phyloP scores from a whole-genome alignment of 768 basidiomycete genomes.

The Tylopilus plumbeoviolaceoides region DNA sequence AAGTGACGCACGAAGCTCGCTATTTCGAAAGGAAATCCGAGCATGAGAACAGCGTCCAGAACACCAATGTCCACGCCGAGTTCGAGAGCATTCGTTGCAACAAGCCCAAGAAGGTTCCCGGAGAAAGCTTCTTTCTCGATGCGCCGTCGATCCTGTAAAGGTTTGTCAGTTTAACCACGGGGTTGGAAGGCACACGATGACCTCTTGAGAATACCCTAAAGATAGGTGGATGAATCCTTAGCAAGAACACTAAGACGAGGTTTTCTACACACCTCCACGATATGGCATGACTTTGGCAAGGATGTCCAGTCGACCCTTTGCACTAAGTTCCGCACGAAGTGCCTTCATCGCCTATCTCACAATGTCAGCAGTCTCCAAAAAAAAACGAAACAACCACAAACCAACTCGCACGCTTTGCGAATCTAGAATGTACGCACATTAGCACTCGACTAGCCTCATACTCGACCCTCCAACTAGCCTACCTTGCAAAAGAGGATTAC shows the following conservation, averaged over 20 bases:
- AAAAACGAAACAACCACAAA: slow-evolving; percentile 20
- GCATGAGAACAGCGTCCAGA: slow-evolving; percentile 86
- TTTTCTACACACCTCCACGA: slow-evolving; percentile 58
- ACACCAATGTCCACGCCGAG: slow-evolving; percentile 88
- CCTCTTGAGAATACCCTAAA: slow-evolving; percentile 70
- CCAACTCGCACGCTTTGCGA: slow-evolving; percentile 78
- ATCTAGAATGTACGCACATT: slow-evolving; percentile 42
- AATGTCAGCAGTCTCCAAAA: background rate
- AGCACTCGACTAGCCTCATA: background rate
- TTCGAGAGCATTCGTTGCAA: slow-evolving; percentile 89
- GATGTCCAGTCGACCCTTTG: slow-evolving; percentile 74
- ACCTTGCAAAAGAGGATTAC: slow-evolving; percentile 91
- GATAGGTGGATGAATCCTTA: background rate
- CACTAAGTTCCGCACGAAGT: slow-evolving; percentile 63
- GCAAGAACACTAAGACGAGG: background rate
- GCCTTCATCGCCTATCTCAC: slow-evolving; percentile 71
- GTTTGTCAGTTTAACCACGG: background rate
- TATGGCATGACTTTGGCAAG: slow-evolving; percentile 75
- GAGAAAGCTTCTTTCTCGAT: slow-evolving; percentile 88
- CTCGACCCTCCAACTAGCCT: background rate
- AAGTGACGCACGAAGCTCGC: slow-evolving; percentile 67
- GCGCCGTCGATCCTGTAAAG: slow-evolving; percentile 63
- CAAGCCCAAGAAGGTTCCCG: slow-evolving; percentile 76
- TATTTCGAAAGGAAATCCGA: slow-evolving; percentile 76
- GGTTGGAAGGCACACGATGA: slow-evolving; percentile 20